These are phyloP conservation scores for Paramyrothecium sp. DNA, from an alignment of 2,329 filamentous ascomycete species.

Conservation along the genomic window DNA sequence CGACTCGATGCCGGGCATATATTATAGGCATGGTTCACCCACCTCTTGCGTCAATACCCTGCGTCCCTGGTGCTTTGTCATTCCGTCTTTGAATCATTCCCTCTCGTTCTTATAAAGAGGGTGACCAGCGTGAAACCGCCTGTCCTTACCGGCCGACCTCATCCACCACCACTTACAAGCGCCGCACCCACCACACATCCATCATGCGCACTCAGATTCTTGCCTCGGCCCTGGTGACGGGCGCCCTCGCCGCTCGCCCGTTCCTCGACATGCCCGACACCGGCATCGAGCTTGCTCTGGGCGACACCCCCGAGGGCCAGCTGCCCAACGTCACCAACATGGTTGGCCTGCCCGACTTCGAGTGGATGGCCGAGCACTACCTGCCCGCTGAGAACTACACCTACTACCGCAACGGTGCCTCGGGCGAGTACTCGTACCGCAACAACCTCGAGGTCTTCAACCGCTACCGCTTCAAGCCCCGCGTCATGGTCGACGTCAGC, in stretches of 20 bases:
- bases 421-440: slow-evolving; percentile 54
- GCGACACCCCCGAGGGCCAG: slow-evolving; percentile 27
- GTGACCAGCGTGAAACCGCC: neutral
- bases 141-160: neutral
- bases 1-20: neutral
- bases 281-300: slow-evolving; percentile 37
- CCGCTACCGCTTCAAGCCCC: slow-evolving; percentile 46
- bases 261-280: slow-evolving; percentile 46
- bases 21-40: neutral
- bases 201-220: slow-evolving; percentile 21
- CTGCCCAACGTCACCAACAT: slow-evolving; percentile 43
- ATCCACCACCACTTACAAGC: neutral
- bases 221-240: slow-evolving; percentile 26
- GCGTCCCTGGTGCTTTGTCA: neutral
- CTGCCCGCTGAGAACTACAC: slow-evolving; percentile 47
- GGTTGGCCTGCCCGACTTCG: slow-evolving; percentile 52
- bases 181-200: neutral
- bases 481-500: slow-evolving; percentile 49
- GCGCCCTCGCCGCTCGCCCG: slow-evolving; percentile 37
- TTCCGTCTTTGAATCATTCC: neutral
- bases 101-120: neutral
- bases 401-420: slow-evolving; percentile 57
- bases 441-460: slow-evolving; percentile 56
- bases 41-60: neutral
- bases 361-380: slow-evolving; percentile 48